A percentile compares a stretch with the other conserved stretches of the same genome.
These are phyloP conservation scores for Trichoderma sp. DNA, from an alignment of 2,329 filamentous ascomycete genomes.

Conservation along the genomic window DNA sequence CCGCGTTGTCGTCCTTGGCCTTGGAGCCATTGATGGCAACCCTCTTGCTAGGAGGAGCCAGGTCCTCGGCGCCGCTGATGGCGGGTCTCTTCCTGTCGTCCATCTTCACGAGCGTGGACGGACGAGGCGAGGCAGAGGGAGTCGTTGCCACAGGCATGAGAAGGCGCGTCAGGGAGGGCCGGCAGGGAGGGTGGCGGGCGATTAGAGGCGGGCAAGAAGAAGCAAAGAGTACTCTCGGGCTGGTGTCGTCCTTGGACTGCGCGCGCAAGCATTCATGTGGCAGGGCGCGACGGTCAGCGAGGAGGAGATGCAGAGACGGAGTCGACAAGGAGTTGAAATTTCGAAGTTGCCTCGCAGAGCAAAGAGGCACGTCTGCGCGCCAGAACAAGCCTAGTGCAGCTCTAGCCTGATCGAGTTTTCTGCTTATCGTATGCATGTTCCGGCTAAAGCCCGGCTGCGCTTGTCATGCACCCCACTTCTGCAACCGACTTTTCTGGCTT, in stretches of 20 bases:
- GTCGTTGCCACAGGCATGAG: constrained; percentile 88
- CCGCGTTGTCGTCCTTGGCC: constrained; percentile 57
- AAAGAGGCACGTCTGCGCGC: constrained; percentile 43
- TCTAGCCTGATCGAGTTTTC: constrained; percentile 40
- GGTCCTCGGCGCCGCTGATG: constrained; percentile 76
- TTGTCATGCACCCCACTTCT: constrained; percentile 24
- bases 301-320: constrained; percentile 42
- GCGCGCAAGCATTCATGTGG: constrained; percentile 44
- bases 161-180: constrained; percentile 47
- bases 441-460: constrained; percentile 42
- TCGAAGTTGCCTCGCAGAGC: constrained; percentile 50
- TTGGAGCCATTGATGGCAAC: constrained; percentile 82
- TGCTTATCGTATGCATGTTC: constrained; percentile 41
- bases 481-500: constrained; percentile 24
- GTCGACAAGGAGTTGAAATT: constrained; percentile 50
- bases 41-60: constrained; percentile 88
- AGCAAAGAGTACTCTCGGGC: constrained; percentile 40
- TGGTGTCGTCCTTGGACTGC: constrained; percentile 42
- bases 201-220: constrained; percentile 31
- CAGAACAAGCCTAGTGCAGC: constrained; percentile 42
- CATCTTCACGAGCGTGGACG: constrained; percentile 91
- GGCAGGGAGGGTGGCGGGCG: constrained; percentile 45
- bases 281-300: constrained; percentile 39
- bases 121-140: constrained; percentile 69
- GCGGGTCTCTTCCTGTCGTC: constrained; percentile 98